Evolutionary conservation across 139 green algal species (phyloP), one percentile per base, ranked within the genome.

Genomic region (Micractinium conductrix): DNA sequence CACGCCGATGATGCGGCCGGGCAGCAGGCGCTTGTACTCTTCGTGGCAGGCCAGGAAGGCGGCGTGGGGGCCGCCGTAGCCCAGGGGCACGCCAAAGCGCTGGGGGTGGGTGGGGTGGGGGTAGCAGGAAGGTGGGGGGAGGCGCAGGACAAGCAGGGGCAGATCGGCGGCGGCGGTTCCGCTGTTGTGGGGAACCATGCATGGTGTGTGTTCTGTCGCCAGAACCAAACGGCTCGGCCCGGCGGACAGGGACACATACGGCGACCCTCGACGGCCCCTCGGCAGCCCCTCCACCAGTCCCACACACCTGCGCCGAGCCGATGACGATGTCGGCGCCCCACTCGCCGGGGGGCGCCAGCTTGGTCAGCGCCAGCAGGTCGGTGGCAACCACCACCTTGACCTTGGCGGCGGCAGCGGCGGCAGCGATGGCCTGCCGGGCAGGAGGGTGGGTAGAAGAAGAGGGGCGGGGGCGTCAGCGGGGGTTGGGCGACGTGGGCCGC

Each of bases 271-370:
- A n/a, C n/a, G n/a, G n/a, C n/a, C n/a, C n/a, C n/a, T n/a, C n/a
- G n/a, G n/a, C n/a, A n/a, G n/a, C n/a, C n/a, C n/a, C n/a, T n/a
- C n/a, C n/a, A n/a, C n/a, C n/a, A n/a, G 22, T 7, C 50, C 24
- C 9, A 16, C 74, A 2, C 74, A 81, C 91, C 93, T 99, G 96
- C 22, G 97, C 95, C n/a, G 91, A 96, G 60, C 97, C 97, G 30
- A 99, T 89, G 43, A 98, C 96, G 43, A 99, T 98, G 93, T 99
- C 97, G 28, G 97, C 97, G 48, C 97, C 97, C 93, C 96, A 98
- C 90, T 99, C 96, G n/a, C 96, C 96, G 33, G 97, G 97, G 14
- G 97, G 97, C 16, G 89, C 90, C 68, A 99, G 92, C 89, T 95
- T 91, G 62, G 96, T 99, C 30, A 99, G 93, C 4, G 97, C 95